A percentile compares a stretch with the other conserved stretches of the same genome.
Evolutionary conservation across 345 rosid species (phyloP).

Genomic region (Hypericum androsaemum): DNA sequence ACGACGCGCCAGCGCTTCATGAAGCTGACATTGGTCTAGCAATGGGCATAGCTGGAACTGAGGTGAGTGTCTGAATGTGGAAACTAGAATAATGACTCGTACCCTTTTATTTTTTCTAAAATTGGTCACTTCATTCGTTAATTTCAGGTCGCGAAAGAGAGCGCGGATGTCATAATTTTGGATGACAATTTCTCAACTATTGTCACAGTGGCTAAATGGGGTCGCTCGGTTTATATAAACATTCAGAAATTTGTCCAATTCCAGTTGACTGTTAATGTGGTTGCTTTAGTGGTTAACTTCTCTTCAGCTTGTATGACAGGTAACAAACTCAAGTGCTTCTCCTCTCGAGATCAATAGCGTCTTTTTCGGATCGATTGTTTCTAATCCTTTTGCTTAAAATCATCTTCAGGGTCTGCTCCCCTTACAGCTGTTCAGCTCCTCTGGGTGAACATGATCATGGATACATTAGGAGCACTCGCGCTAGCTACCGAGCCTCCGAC

Average conservation of each 20-base stretch:
- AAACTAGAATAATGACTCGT: no score
- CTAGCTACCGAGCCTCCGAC: slow-evolving; percentile 22
- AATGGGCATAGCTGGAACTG: slow-evolving; percentile 24
- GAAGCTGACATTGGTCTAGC: slow-evolving; percentile 25
- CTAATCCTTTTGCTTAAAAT: not conserved
- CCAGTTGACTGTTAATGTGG: slow-evolving; percentile 22
- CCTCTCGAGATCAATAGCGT: no score
- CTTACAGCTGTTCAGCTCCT: slow-evolving; percentile 21
- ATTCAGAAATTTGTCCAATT: slow-evolving; percentile 24
- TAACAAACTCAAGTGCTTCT: no score
- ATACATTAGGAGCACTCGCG: slow-evolving; percentile 23
- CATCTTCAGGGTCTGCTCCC: slow-evolving; percentile 22
- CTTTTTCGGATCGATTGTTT: no score
- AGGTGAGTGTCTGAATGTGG: not conserved
- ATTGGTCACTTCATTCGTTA: no score
- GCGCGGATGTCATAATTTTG: slow-evolving; percentile 22
- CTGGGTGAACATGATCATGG: slow-evolving; percentile 26
- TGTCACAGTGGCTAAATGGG: slow-evolving; percentile 22
- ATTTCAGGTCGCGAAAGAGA: slow-evolving; percentile 12
- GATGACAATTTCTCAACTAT: slow-evolving; percentile 22
- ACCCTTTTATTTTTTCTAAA: no score
- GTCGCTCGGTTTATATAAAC: slow-evolving; percentile 20
- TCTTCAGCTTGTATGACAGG: slow-evolving; percentile 6
- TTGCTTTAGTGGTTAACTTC: slow-evolving; percentile 23
- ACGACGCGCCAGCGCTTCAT: slow-evolving; percentile 22